Conservation (phyloP, 2,329 filamentous ascomycete species). For the Penicillium occitanis region DNA sequence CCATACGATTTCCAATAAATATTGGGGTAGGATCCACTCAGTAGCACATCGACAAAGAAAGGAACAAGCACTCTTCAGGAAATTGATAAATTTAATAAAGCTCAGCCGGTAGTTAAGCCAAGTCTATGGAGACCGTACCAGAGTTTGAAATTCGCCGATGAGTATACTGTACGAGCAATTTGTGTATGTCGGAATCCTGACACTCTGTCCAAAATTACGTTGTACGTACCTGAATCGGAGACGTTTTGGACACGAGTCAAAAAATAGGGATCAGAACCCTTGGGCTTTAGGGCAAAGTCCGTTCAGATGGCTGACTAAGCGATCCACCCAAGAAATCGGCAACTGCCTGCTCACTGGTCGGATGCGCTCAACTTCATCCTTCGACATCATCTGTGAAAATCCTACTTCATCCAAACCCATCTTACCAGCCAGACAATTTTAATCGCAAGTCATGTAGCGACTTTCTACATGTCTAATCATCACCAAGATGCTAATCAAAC, state of each 20-base stretch:
- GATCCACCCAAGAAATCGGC: neutral
- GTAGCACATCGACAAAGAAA: neutral
- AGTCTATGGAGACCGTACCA: too few relatives aligned
- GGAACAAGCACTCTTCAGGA: too few relatives aligned
- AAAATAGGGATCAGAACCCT: too few relatives aligned
- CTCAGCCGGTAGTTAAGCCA: too few relatives aligned
- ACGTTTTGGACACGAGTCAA: too few relatives aligned
- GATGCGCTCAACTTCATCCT: neutral
- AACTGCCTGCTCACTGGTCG: neutral
- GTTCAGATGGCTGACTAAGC: neutral
- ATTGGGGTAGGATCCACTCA: neutral
- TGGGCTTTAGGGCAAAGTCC: neutral
- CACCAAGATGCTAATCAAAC: slow-evolving; percentile 11
- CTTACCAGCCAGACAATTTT: neutral
- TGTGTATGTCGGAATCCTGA: neutral
- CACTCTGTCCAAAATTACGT: too few relatives aligned
- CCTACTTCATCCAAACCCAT: neutral
- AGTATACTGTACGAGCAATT: neutral
- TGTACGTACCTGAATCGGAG: too few relatives aligned
- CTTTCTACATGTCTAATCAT: slow-evolving; percentile 5
- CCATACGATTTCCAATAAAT: neutral
- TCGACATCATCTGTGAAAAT: neutral
- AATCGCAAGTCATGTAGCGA: neutral
- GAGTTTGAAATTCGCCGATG: neutral
- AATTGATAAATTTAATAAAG: too few relatives aligned